Percentiles rank a stretch among this genome's conserved stretches.
Evolutionary conservation across 495 filamentous ascomycete species (phyloP).

Genomic region (Xylaria curta): DNA sequence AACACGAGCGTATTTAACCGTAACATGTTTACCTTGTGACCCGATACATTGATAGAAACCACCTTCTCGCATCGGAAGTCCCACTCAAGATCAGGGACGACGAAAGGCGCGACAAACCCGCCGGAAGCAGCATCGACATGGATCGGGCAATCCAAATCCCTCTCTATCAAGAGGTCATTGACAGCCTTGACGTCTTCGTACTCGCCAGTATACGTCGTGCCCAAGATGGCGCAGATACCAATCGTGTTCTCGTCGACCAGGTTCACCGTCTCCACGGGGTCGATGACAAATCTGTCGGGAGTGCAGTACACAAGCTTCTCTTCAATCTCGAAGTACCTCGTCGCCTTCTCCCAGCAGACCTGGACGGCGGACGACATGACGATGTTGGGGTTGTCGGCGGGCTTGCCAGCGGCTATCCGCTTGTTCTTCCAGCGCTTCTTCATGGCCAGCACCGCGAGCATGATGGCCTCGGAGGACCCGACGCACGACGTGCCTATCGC

Average conservation of each 20-base stretch:
- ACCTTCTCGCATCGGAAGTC: conserved; percentile 88
- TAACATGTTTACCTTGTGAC: conserved; percentile 80
- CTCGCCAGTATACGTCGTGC: conserved; percentile 94
- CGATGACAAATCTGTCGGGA: conserved; percentile 80
- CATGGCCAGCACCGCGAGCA: conserved; percentile 89
- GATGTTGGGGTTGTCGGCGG: conserved; percentile 79
- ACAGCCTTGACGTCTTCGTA: conserved; percentile 92
- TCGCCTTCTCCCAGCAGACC: conserved; percentile 96
- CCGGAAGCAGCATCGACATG: conserved; percentile 91
- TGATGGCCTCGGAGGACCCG: conserved; percentile 88
- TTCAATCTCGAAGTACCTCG: conserved; percentile 93
- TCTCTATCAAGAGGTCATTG: conserved; percentile 79
- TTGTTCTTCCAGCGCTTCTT: conserved; percentile 93
- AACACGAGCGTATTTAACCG: not conserved
- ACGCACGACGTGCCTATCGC: conserved; percentile 86
- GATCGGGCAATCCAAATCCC: conserved; percentile 77
- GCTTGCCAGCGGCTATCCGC: conserved; percentile 77
- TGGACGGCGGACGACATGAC: conserved; percentile 93
- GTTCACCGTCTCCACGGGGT: conserved; percentile 79
- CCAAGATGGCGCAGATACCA: conserved; percentile 87
- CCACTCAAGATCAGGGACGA: conserved; percentile 80
- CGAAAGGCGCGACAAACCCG: conserved; percentile 89
- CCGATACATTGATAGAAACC: conserved; percentile 89
- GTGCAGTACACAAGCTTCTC: conserved; percentile 90
- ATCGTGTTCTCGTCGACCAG: conserved; percentile 96